Evolutionary conservation across 2,329 filamentous ascomycete genomes (phyloP).

Genomic region (Reticulascus tulasneorum): DNA sequence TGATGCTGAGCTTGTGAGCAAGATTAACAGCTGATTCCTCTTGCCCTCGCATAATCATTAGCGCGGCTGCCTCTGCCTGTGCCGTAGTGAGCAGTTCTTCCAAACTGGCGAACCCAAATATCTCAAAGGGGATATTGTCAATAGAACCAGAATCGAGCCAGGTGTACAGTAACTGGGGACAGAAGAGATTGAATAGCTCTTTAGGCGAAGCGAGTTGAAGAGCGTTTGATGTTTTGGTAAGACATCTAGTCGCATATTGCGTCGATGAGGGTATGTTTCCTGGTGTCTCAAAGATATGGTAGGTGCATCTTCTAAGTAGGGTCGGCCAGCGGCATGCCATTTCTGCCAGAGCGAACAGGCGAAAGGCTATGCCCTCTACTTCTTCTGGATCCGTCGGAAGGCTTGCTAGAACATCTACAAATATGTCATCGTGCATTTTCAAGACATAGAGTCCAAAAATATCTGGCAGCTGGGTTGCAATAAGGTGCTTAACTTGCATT

Average conservation of each 20-base stretch:
- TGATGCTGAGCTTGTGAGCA: slow-evolving; percentile 50
- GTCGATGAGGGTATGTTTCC: slow-evolving; percentile 64
- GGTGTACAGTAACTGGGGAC: slow-evolving; percentile 83
- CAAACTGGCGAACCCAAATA: slow-evolving; percentile 74
- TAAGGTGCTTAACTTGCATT: slow-evolving; percentile 70
- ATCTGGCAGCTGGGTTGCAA: slow-evolving; percentile 64
- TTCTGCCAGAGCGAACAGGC: slow-evolving; percentile 70
- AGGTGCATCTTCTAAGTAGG: slow-evolving; percentile 79
- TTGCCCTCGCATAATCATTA: slow-evolving; percentile 78
- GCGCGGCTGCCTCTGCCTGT: slow-evolving; percentile 72
- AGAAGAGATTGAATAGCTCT: slow-evolving; percentile 77
- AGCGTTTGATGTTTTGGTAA: slow-evolving; percentile 60
- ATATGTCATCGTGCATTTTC: slow-evolving; percentile 76
- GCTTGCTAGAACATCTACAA: slow-evolving; percentile 75
- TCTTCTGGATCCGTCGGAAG: slow-evolving; percentile 71
- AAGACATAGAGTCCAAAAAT: slow-evolving; percentile 83
- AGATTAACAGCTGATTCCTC: slow-evolving; percentile 60
- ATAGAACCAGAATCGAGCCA: slow-evolving; percentile 72
- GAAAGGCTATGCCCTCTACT: slow-evolving; percentile 79
- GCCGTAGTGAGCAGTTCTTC: slow-evolving; percentile 65
- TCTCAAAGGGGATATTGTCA: slow-evolving; percentile 72
- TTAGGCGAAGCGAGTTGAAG: slow-evolving; percentile 63
- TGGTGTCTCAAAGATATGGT: slow-evolving; percentile 90
- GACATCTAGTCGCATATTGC: slow-evolving; percentile 68
- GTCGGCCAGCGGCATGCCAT: slow-evolving; percentile 84